Percentiles rank a stretch among this genome's conserved stretches.
These are phyloP conservation scores for Trichoderma asperellum DNA, from an alignment of 2,329 filamentous ascomycete genomes.

Conservation along the genomic window DNA sequence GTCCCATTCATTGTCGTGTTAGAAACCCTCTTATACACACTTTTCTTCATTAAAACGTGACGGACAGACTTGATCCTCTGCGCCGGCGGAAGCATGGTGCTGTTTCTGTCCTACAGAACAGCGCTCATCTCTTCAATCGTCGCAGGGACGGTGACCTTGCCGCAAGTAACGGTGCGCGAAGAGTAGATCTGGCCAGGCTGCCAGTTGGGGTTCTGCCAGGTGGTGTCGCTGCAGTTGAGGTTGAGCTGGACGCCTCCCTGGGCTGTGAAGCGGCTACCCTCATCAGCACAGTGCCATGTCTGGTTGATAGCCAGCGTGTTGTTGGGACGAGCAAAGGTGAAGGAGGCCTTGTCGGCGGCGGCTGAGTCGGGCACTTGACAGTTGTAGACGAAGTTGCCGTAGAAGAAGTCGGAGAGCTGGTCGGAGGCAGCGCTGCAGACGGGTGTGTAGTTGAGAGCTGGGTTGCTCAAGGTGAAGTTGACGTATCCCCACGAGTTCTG, in stretches of 20 bases:
- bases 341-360: conserved; percentile 41
- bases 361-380: conserved; percentile 44
- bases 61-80: background rate
- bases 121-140: conserved; percentile 38
- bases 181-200: conserved; percentile 41
- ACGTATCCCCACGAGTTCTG: conserved; percentile 54
- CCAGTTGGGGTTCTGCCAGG: conserved; percentile 41
- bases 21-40: background rate
- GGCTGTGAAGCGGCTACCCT: conserved; percentile 41
- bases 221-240: conserved; percentile 38
- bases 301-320: conserved; percentile 50
- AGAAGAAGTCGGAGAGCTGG: conserved; percentile 55
- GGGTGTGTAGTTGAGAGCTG: conserved; percentile 44
- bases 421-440: conserved; percentile 48
- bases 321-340: conserved; percentile 47
- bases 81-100: background rate
- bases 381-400: conserved; percentile 50
- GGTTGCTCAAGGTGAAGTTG: conserved; percentile 55
- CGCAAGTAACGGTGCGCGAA: conserved; percentile 37
- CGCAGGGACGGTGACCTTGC: conserved; percentile 34
- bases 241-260: conserved; percentile 36
- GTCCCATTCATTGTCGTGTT: background rate
- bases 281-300: conserved; percentile 53
- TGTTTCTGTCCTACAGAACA: conserved; percentile 33
- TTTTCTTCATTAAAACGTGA: background rate